phyloP scores from a whole-genome alignment of 2,329 filamentous ascomycete species.

The Lasiodiplodia theobromae region DNA sequence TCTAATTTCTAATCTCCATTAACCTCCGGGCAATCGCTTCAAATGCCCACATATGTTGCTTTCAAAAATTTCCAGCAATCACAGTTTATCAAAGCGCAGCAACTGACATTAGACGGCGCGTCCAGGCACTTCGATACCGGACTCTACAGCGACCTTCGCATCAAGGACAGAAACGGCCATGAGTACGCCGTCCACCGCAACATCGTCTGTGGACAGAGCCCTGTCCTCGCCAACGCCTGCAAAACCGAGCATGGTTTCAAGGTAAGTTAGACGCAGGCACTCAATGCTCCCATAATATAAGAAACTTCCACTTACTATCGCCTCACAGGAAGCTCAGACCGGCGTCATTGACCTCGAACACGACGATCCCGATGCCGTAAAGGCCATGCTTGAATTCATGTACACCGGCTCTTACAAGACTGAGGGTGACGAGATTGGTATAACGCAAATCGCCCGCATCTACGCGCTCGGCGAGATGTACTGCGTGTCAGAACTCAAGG shows the following conservation, averaged over 20 bases:
- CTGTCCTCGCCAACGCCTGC: not conserved
- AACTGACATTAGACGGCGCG: too few species aligned
- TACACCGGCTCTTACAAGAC: slow-evolving; percentile 78
- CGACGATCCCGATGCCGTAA: slow-evolving; percentile 75
- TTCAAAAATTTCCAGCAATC: too few species aligned
- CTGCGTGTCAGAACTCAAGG: not conserved
- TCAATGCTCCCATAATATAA: not conserved
- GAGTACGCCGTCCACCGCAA: not conserved
- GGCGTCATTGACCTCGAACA: slow-evolving; percentile 66
- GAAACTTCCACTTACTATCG: not conserved
- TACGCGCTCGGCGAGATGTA: not conserved
- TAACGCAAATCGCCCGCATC: not conserved
- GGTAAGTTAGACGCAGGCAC: not conserved
- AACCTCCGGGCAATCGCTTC: too few species aligned
- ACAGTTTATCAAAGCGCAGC: too few species aligned
- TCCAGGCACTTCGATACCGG: not conserved
- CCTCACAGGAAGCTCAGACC: not conserved
- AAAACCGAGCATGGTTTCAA: not conserved
- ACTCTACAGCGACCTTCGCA: not conserved
- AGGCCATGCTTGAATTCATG: slow-evolving; percentile 81
- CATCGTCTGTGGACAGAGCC: slow-evolving; percentile 2
- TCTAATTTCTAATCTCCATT: too few species aligned
- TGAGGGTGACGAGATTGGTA: not conserved
- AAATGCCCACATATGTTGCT: too few species aligned
- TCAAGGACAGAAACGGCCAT: not conserved